Evolutionary conservation across 495 filamentous ascomycete genomes (phyloP).

Genomic region (Penicillium herquei): DNA sequence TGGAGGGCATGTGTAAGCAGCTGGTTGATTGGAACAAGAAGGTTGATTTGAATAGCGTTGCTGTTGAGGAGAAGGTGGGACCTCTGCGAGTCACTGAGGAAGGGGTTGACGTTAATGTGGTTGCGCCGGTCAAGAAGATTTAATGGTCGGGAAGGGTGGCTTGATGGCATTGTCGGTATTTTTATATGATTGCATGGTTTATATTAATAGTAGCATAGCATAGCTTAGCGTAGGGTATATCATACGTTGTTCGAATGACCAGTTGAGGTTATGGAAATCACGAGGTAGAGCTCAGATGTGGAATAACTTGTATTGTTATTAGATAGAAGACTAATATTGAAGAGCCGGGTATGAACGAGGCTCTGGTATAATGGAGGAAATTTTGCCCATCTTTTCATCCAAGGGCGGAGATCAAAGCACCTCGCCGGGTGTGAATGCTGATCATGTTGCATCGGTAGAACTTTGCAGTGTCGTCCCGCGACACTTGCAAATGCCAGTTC

Average conservation of each 20-base stretch:
- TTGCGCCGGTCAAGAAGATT: slow-evolving; percentile 16
- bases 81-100: slow-evolving; percentile 14
- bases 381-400: no score
- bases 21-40: slow-evolving; percentile 51
- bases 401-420: no score
- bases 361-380: no score
- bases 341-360: no score
- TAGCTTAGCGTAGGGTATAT: not conserved
- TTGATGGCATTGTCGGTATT: not conserved
- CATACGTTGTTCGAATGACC: not conserved
- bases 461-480: no score
- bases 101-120: slow-evolving; percentile 23
- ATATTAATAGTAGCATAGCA: slow-evolving; percentile 2
- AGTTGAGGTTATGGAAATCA: not conserved
- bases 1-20: slow-evolving; percentile 55
- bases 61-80: slow-evolving; percentile 7
- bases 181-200: not conserved
- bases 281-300: not conserved
- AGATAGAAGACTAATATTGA: not conserved
- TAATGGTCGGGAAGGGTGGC: not conserved
- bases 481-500: no score
- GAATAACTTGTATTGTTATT: not conserved
- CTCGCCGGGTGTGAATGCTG: no score
- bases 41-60: slow-evolving; percentile 15
- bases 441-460: no score